Evolutionary conservation across 1,284 basidiomycete species (phyloP).

Genomic region (Apiotrichum brassicae): DNA sequence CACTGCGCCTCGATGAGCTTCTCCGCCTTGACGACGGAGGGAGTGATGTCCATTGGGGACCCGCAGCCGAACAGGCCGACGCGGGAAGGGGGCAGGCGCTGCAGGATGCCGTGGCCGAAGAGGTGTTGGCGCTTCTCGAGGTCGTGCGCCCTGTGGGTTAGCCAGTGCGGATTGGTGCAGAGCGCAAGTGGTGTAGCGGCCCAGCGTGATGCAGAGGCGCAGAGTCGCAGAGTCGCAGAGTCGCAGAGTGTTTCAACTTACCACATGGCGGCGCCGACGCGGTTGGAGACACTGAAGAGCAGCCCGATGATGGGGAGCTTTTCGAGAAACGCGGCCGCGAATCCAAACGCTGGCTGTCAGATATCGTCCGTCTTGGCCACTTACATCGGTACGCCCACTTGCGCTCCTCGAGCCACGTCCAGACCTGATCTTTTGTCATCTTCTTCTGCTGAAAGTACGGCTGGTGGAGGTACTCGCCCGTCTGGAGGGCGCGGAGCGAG

Average conservation of each 20-base stretch:
- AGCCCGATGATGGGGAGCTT: conserved; percentile 69
- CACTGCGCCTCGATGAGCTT: conserved; percentile 13
- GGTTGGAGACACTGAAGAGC: conserved; percentile 72
- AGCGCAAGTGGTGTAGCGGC: no score
- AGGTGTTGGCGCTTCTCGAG: conserved; percentile 72
- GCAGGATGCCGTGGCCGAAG: conserved; percentile 46
- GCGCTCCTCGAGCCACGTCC: conserved; percentile 73
- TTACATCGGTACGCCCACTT: conserved; percentile 76
- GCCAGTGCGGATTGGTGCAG: background rate
- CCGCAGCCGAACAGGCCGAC: conserved; percentile 41
- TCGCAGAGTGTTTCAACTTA: conserved; percentile 15
- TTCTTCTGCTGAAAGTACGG: conserved; percentile 74
- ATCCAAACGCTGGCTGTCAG: conserved; percentile 62
- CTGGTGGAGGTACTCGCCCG: conserved; percentile 62
- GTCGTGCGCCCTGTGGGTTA: conserved; percentile 47
- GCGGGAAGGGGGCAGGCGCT: conserved; percentile 35
- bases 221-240: no score
- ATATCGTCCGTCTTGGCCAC: conserved; percentile 19
- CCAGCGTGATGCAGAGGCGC: no score
- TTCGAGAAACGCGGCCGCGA: conserved; percentile 69
- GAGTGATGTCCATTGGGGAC: conserved; percentile 26
- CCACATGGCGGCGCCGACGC: conserved; percentile 87
- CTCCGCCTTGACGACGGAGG: conserved; percentile 34
- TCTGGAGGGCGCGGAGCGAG: conserved; percentile 61
- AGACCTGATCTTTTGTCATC: conserved; percentile 63